Percentiles rank a stretch among this genome's conserved stretches.
Conservation (phyloP, 2,329 filamentous ascomycete species). For the Arthrobotrys sinensis region DNA sequence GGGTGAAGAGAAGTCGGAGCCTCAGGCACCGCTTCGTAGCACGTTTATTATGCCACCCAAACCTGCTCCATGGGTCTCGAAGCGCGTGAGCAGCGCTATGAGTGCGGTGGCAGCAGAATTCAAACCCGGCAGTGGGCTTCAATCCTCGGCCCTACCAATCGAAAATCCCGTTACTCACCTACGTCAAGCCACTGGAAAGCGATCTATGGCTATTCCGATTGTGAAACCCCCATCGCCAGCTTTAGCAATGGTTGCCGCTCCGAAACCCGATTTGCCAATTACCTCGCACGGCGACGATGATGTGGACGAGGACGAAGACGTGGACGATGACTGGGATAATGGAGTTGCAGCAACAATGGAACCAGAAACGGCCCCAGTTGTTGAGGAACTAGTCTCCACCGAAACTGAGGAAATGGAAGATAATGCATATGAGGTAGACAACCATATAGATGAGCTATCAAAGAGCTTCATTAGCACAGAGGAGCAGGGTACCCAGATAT, state of each 20-base stretch:
- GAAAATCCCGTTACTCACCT: slow-evolving; percentile 34
- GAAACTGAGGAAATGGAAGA: background rate
- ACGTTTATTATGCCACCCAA: slow-evolving; percentile 39
- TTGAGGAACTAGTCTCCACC: background rate
- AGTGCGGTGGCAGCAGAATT: slow-evolving; percentile 44
- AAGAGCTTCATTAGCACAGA: background rate
- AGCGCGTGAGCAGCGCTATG: slow-evolving; percentile 7
- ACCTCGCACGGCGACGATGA: slow-evolving; percentile 5
- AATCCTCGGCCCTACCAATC: slow-evolving; percentile 7
- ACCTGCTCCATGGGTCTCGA: background rate
- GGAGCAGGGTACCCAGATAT: background rate
- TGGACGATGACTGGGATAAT: slow-evolving; percentile 14
- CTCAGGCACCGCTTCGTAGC: slow-evolving; percentile 8
- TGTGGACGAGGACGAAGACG: background rate
- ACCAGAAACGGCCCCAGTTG: background rate
- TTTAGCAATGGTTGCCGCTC: slow-evolving; percentile 4
- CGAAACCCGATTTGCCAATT: slow-evolving; percentile 24
- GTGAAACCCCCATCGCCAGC: slow-evolving; percentile 37
- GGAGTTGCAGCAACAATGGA: background rate
- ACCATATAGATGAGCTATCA: background rate
- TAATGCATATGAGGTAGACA: background rate
- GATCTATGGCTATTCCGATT: slow-evolving; percentile 58
- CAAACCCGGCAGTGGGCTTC: slow-evolving; percentile 13
- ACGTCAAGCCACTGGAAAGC: slow-evolving; percentile 10
- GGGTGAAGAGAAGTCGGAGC: slow-evolving; percentile 32